phyloP scores from a whole-genome alignment of 331 rosid genomes.

The Stylosanthes scabra region DNA sequence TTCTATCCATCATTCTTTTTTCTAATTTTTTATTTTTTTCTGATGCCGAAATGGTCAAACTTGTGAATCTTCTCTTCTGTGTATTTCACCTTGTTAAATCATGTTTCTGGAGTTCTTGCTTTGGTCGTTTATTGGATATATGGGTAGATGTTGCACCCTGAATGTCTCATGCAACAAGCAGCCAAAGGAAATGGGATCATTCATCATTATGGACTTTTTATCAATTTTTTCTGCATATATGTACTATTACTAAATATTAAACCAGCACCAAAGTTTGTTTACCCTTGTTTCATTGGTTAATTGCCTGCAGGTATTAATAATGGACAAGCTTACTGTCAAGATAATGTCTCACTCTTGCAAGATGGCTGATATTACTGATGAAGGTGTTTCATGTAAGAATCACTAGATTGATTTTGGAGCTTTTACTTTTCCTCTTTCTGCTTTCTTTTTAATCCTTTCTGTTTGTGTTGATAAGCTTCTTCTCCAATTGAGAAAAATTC shows the following conservation, averaged over 20 bases:
- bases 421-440: background rate
- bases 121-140: slow-evolving; percentile 16
- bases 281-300: slow-evolving; percentile 33
- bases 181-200: slow-evolving; percentile 20
- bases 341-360: slow-evolving; percentile 93
- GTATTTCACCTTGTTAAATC: background rate
- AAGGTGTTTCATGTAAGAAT: slow-evolving; percentile 98
- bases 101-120: background rate
- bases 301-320: slow-evolving; percentile 79
- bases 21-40: background rate
- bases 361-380: slow-evolving; percentile 98
- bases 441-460: background rate
- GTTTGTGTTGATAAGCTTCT: background rate
- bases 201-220: slow-evolving; percentile 9
- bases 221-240: slow-evolving; percentile 10
- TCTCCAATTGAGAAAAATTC: background rate
- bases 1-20: background rate
- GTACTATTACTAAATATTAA: slow-evolving; percentile 10
- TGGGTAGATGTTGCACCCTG: background rate
- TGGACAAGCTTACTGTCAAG: slow-evolving; percentile 96
- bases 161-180: slow-evolving; percentile 21
- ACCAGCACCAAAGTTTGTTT: slow-evolving; percentile 12
- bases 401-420: slow-evolving; percentile 19
- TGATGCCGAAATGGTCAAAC: too few species aligned
- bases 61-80: slow-evolving; percentile 18